Base-by-base conservation (phyloP, 345 rosid genomes). In the thale cress (Arabidopsis thaliana) region DNA sequence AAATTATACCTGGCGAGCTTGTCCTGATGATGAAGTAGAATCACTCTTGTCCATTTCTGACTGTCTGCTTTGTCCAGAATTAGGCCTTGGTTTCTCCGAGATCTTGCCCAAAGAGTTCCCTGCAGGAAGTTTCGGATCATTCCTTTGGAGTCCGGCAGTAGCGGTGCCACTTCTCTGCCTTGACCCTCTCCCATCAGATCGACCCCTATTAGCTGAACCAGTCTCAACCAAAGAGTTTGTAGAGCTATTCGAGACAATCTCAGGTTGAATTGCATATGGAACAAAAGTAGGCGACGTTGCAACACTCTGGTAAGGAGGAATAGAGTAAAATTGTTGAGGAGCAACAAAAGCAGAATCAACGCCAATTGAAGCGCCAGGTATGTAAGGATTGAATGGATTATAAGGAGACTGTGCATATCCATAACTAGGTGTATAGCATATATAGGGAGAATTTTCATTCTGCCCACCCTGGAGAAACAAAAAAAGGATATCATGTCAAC, bases 311-410 rank as follows among this genome's bases (percentile, higher is more conserved):
- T 86, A 91, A 37, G 91, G 84, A 34, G 90, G 83, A 36, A 81
- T 12, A 12, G 92, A 14, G 78, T 91, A 91, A 73, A 80, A 86
- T 23, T 88, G 96, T 77, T 87, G 97, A 9, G 87, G 75, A 77
- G 85, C 89, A 48, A 81, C 73, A 62, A 83, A 83, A 55, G 88
- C 32, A 81, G 84, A 77, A 59, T 94, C 96, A 77, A 83, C 84
- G 59, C 91, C 90, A 52, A 88, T 71, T 70, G 84, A 33, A 42
- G 97, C 96, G 57, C 96, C 97, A 37, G 98, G 95, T 66, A 92
- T 87, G 80, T 89, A 90, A 66, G 97, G 95, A 78, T 94, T 90
- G 82, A 84, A 91, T 52, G 96, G 97, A 83, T 94, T 88, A 81
- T 88, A 92, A 77, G 96, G 85, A 81, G 96, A 84, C 81, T 94